Evolutionary conservation across 345 rosid genomes (phyloP), one percentile per base, ranked within the genome.

Genomic region (Clausena lansium): DNA sequence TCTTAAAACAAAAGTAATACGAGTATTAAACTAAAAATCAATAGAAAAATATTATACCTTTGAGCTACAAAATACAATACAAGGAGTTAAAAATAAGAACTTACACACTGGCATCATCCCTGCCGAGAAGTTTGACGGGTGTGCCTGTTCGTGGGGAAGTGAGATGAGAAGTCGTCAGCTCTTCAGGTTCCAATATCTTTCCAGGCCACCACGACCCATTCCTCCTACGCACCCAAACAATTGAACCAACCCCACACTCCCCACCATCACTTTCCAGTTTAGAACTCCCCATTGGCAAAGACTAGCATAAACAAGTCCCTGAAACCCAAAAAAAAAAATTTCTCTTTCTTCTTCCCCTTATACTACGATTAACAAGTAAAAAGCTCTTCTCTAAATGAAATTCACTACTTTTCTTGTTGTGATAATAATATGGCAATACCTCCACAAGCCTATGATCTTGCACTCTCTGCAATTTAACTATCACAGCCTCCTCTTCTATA

Each of bases 181-280:
- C 98, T 30, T 93, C 97, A 1, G 92, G 89, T 22, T 90, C 92
- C 35, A 91, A 81, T 79, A 97, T 97, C 88, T 84, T 93, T 59
- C 98, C 99, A 0, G 99, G 99, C 99, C 99, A 97, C 99, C 98
- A 94, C 6, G 99, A 97, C 11, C 99, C 99, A 55, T 97, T 97
- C 85, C 99, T 93, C 82, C 98, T 83, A 68, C 99, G 87, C 17
- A 97, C 97, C 99, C 98, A 97, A 41, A 97, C 99, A 76, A 97
- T 92, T 69, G 98, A 88, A 30, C 98, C 98, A 35, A 85, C 89
- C 10, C 85, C 83, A 66, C 88, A 86, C 57, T 86, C 92, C 32
- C 77, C 86, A 60, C 82, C 86, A n/a, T 76, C 85, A 79, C 84
- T 85, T 71, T 84, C 88, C 65, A 91, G 80, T 82, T 87, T 89